phyloP scores from a whole-genome alignment of 2,329 filamentous ascomycete species.

The Tolypocladium album region DNA sequence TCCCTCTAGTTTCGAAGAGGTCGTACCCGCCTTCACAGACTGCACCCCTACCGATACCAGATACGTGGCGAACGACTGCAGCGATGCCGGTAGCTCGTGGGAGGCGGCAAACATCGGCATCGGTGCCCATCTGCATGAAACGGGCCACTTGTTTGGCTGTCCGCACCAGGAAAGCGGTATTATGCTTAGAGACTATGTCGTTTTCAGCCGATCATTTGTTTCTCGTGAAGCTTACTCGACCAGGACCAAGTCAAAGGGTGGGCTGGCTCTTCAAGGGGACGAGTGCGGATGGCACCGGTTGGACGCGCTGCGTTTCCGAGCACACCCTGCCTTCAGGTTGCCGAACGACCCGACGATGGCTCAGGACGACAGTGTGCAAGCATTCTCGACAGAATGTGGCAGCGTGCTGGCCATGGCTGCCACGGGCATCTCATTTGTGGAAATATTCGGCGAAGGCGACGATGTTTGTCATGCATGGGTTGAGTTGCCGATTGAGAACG shows the following conservation, averaged over 20 bases:
- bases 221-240: constrained; percentile 77
- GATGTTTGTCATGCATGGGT: constrained; percentile 71
- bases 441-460: constrained; percentile 73
- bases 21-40: constrained; percentile 79
- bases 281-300: constrained; percentile 90
- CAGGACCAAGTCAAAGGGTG: constrained; percentile 73
- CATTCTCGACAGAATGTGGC: constrained; percentile 72
- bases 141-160: constrained; percentile 81
- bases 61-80: constrained; percentile 73
- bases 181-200: constrained; percentile 83
- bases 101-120: constrained; percentile 93
- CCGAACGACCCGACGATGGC: constrained; percentile 59
- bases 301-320: constrained; percentile 78
- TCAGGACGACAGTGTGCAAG: constrained; percentile 68
- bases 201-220: constrained; percentile 73
- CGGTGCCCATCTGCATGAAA: constrained; percentile 84
- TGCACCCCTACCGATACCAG: constrained; percentile 80
- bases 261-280: constrained; percentile 61
- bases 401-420: constrained; percentile 67
- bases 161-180: constrained; percentile 84
- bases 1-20: constrained; percentile 78
- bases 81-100: constrained; percentile 84
- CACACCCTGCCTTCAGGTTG: constrained; percentile 80
- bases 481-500: constrained; percentile 60
- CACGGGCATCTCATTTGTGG: constrained; percentile 75